A percentile compares a stretch with the other conserved stretches of the same genome.
These are phyloP conservation scores for Pugionium cornutum DNA, from an alignment of 345 rosid genomes.

Conservation along the genomic window DNA sequence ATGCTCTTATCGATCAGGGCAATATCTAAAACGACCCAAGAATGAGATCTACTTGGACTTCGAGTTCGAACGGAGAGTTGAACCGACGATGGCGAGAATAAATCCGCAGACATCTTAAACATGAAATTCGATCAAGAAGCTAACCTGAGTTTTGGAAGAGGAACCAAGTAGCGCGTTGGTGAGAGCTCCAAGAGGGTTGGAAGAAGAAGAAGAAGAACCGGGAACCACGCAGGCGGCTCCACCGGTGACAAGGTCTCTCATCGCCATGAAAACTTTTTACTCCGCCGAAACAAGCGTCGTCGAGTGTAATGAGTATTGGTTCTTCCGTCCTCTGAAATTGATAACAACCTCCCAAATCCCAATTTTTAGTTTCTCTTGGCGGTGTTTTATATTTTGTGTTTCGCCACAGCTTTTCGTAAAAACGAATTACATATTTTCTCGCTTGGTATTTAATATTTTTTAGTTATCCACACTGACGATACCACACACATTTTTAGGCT, in stretches of 20 bases:
- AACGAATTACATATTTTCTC: not conserved
- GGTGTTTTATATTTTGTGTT: constrained; percentile 12
- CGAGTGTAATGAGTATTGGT: not conserved
- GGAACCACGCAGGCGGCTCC: constrained; percentile 97
- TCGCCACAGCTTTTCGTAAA: constrained; percentile 10
- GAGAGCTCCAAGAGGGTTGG: constrained; percentile 91
- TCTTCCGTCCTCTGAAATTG: constrained; percentile 11
- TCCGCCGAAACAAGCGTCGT: constrained; percentile 23
- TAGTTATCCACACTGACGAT: constrained; percentile 39
- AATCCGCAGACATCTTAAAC: constrained; percentile 1
- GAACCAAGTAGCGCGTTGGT: constrained; percentile 91
- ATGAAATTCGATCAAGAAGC: constrained; percentile 5
- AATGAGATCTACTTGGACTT: constrained; percentile 6
- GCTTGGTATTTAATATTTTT: constrained; percentile 2
- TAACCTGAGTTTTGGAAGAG: constrained; percentile 88
- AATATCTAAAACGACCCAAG: constrained; percentile 8
- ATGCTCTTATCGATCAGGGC: constrained; percentile 2
- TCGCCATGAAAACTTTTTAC: constrained; percentile 61
- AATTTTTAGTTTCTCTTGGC: constrained; percentile 36
- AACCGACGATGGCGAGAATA: not conserved
- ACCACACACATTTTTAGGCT: constrained; percentile 43
- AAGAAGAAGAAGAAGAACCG: constrained; percentile 84
- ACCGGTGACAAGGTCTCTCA: constrained; percentile 90
- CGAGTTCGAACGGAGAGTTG: not conserved
- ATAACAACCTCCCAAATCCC: constrained; percentile 34